Evolutionary conservation across 495 filamentous ascomycete genomes (phyloP).

Genomic region (Penicillium roqueforti): DNA sequence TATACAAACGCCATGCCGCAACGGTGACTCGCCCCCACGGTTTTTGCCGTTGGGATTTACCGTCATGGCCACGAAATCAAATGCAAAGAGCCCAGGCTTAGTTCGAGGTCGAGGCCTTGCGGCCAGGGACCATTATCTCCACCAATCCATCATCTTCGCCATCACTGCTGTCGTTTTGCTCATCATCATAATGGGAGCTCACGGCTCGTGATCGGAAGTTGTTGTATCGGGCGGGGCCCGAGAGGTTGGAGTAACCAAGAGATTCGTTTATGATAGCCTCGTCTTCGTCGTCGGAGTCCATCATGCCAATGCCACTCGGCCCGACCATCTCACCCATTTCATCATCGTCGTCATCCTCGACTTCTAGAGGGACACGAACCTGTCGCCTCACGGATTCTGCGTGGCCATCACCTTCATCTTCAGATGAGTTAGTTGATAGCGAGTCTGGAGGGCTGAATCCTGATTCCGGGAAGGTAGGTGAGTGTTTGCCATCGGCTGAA

Average conservation of each 20-base stretch:
- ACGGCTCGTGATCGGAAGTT: conserved; percentile 32
- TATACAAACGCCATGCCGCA: conserved; percentile 22
- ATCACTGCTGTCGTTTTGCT: conserved; percentile 45
- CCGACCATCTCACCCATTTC: conserved; percentile 51
- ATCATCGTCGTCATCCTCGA: conserved; percentile 47
- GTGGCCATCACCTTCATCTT: conserved; percentile 37
- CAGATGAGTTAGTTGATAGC: conserved; percentile 40
- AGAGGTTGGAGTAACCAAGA: conserved; percentile 40
- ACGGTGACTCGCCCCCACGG: conserved; percentile 9
- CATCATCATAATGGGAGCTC: conserved; percentile 38
- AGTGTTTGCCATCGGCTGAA: conserved; percentile 25
- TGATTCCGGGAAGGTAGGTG: conserved; percentile 37
- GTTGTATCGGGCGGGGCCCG: conserved; percentile 33
- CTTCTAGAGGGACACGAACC: conserved; percentile 43
- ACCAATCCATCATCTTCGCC: conserved; percentile 48
- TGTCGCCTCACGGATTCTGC: conserved; percentile 33
- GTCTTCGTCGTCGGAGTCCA: conserved; percentile 47
- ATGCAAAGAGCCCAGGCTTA: conserved; percentile 4
- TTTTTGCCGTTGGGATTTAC: not conserved
- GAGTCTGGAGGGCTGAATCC: conserved; percentile 45
- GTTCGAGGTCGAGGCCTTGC: conserved; percentile 35
- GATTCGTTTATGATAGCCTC: conserved; percentile 49
- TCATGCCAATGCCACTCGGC: conserved; percentile 34
- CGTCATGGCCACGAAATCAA: not conserved
- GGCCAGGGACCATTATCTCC: conserved; percentile 44